Evolutionary conservation across 2,329 filamentous ascomycete genomes (phyloP).

Genomic region (Alternaria atra): DNA sequence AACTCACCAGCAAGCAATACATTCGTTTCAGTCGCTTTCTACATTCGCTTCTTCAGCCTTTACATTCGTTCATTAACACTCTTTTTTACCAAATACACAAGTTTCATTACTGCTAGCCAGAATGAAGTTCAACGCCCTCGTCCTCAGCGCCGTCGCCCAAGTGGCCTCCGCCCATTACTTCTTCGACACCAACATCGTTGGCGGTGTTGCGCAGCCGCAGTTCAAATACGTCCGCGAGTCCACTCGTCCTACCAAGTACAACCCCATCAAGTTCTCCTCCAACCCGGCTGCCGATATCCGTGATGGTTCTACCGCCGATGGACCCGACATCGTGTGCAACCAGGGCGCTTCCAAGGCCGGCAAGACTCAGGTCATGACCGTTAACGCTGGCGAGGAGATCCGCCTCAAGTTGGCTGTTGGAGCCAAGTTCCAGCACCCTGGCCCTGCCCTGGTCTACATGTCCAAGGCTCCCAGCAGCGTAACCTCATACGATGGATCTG

Average conservation of each 20-base stretch:
- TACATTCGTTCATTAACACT: conserved; percentile 4
- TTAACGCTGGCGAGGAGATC: conserved; percentile 34
- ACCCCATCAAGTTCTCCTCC: conserved; percentile 35
- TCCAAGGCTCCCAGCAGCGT: conserved; percentile 35
- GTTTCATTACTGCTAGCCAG: conserved; percentile 14
- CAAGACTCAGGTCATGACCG: conserved; percentile 25
- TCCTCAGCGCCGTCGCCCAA: conserved; percentile 13
- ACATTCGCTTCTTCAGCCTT: conserved; percentile 9
- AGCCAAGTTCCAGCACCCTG: conserved; percentile 35
- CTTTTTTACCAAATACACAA: neutral
- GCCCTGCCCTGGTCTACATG: conserved; percentile 39
- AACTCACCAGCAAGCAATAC: conserved; percentile 3
- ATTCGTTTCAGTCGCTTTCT: conserved; percentile 5
- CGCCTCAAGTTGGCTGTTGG: conserved; percentile 32
- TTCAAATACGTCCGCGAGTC: conserved; percentile 35
- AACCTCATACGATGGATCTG: conserved; percentile 32
- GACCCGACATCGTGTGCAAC: conserved; percentile 40
- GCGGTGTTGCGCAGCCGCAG: conserved; percentile 19
- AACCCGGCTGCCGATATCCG: conserved; percentile 25
- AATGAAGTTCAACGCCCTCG: conserved; percentile 17
- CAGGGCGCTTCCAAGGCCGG: conserved; percentile 25
- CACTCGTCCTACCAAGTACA: conserved; percentile 31
- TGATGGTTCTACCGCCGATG: conserved; percentile 31
- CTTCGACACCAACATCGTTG: conserved; percentile 32
- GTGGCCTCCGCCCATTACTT: conserved; percentile 38